Percentiles rank a stretch among this genome's conserved stretches.
These are phyloP conservation scores for Dictyostelium intermedium DNA, from an alignment of 78 protist species.

Conservation along the genomic window DNA sequence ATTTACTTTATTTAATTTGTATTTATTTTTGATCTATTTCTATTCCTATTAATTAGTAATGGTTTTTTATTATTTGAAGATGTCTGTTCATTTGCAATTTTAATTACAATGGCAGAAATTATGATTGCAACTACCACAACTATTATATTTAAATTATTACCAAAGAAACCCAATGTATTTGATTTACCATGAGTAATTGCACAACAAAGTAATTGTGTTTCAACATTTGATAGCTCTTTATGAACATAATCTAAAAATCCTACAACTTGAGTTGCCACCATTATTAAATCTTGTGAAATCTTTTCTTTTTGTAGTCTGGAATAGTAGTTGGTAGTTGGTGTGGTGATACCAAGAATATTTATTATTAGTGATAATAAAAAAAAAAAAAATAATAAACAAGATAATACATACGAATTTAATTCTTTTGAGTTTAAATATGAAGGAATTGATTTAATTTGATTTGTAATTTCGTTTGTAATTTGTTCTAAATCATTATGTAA, in stretches of 20 bases:
- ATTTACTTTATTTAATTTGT: not conserved
- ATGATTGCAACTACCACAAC: not conserved
- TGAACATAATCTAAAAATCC: conserved; percentile 61
- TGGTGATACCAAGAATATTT: not conserved
- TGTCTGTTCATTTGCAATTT: not conserved
- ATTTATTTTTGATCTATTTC: not conserved
- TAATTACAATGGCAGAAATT: not conserved
- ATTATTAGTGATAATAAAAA: not conserved
- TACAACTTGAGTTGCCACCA: not conserved
- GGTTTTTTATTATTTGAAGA: not conserved
- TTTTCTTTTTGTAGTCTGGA: conserved; percentile 25
- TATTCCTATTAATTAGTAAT: not conserved
- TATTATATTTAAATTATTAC: not conserved
- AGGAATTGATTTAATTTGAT: not conserved
- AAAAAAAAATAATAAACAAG: not conserved
- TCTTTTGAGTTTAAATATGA: not conserved
- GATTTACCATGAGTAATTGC: not conserved
- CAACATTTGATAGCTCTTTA: conserved; percentile 23
- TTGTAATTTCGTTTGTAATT: not conserved
- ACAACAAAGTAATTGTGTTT: conserved; percentile 54
- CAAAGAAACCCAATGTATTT: not conserved
- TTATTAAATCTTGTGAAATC: not conserved
- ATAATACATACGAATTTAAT: not conserved
- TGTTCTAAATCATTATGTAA: conserved; percentile 48
- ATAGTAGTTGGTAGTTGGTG: no score